Percentiles rank a stretch among this genome's conserved stretches.
These are phyloP conservation scores for Chionographis japonica DNA, from an alignment of 106 monocot genomes.

Conservation along the genomic window DNA sequence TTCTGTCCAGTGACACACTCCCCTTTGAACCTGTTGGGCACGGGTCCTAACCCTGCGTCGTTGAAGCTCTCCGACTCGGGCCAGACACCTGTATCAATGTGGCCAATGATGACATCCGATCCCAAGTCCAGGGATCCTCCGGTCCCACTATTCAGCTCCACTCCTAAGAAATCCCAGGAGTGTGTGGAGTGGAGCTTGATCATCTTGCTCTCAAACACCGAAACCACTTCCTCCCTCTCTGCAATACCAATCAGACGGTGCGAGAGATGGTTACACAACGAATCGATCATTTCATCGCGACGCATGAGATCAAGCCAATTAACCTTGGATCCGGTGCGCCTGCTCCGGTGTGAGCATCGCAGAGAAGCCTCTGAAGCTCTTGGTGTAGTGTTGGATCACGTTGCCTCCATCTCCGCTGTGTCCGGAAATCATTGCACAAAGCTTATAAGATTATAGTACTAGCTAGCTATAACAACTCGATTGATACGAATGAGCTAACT, in stretches of 20 bases:
- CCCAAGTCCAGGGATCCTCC: background rate
- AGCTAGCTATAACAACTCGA: background rate
- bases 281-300: too few species aligned
- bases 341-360: constrained; percentile 15
- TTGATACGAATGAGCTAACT: background rate
- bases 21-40: constrained; percentile 8
- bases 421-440: background rate
- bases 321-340: constrained; percentile 3
- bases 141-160: background rate
- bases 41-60: background rate
- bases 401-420: background rate
- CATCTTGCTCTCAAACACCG: constrained; percentile 15
- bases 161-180: constrained; percentile 14
- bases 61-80: constrained; percentile 8
- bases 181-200: constrained; percentile 8
- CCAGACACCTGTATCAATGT: constrained; percentile 14
- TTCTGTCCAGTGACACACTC: constrained; percentile 3
- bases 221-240: constrained; percentile 8
- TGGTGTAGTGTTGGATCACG: constrained; percentile 5
- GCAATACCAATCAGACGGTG: background rate
- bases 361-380: constrained; percentile 18
- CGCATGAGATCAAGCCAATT: background rate
- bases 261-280: too few species aligned
- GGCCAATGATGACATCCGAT: constrained; percentile 15
- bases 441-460: background rate